These are phyloP conservation scores for Lecanosticta acicola DNA, from an alignment of 2,329 filamentous ascomycete genomes.

Conservation along the genomic window DNA sequence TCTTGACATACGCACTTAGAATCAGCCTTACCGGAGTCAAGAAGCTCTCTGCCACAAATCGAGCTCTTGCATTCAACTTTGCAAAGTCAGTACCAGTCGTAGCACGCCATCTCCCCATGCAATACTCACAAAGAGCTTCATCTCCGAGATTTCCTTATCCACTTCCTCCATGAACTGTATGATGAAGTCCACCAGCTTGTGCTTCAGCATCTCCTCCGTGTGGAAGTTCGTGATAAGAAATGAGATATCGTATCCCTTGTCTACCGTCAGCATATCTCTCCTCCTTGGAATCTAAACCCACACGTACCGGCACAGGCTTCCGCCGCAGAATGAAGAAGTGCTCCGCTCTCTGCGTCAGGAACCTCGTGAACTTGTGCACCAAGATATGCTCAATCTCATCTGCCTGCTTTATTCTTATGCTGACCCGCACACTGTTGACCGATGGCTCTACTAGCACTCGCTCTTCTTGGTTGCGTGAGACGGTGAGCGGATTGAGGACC, in stretches of 20 bases:
- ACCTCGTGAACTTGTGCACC: slow-evolving; percentile 96
- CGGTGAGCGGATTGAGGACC: slow-evolving; percentile 80
- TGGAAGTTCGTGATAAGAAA: slow-evolving; percentile 99
- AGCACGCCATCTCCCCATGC: neutral
- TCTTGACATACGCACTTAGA: too few relatives aligned
- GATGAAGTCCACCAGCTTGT: slow-evolving; percentile 98
- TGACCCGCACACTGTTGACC: slow-evolving; percentile 93
- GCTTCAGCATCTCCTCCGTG: slow-evolving; percentile 97
- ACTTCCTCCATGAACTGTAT: slow-evolving; percentile 99
- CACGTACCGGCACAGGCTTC: slow-evolving; percentile 82
- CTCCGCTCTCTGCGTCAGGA: slow-evolving; percentile 92
- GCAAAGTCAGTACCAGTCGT: slow-evolving; percentile 27
- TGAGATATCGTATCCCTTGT: slow-evolving; percentile 91
- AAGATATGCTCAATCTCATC: slow-evolving; percentile 98
- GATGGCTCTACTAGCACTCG: slow-evolving; percentile 92
- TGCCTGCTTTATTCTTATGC: slow-evolving; percentile 98
- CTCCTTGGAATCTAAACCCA: neutral
- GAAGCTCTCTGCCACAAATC: slow-evolving; percentile 98
- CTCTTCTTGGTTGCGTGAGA: slow-evolving; percentile 96
- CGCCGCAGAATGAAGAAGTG: slow-evolving; percentile 93
- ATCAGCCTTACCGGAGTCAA: slow-evolving; percentile 72
- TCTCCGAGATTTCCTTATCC: slow-evolving; percentile 99
- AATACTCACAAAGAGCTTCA: slow-evolving; percentile 92
- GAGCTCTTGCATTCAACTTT: slow-evolving; percentile 89
- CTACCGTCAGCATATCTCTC: slow-evolving; percentile 12